Evolutionary conservation across 768 basidiomycete genomes (phyloP).

Genomic region (Russula sp.): DNA sequence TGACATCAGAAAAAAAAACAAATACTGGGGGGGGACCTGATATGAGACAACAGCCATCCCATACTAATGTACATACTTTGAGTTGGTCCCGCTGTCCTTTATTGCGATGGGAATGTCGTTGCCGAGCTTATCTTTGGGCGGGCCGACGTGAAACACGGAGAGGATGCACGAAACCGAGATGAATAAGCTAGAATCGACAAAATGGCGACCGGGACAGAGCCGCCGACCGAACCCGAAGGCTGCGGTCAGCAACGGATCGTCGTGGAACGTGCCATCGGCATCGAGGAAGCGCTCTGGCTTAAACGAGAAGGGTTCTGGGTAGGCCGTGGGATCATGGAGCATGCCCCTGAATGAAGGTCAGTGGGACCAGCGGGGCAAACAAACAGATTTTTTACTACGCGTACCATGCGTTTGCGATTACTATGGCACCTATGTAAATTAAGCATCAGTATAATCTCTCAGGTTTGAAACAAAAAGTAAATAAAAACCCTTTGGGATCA

Average conservation of each 20-base stretch:
- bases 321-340: conserved; percentile 19
- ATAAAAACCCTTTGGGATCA: conserved; percentile 45
- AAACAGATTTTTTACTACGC: no score
- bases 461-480: neutral
- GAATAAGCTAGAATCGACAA: conserved; percentile 20
- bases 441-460: neutral
- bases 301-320: conserved; percentile 23
- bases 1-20: neutral
- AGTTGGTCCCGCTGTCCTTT: neutral
- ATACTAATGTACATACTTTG: neutral
- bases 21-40: no score
- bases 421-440: neutral
- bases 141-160: neutral
- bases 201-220: conserved; percentile 21
- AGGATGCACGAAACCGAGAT: conserved; percentile 8
- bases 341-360: conserved; percentile 8
- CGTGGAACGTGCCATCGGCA: conserved; percentile 25
- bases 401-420: conserved; percentile 7
- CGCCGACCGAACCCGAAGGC: conserved; percentile 24
- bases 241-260: conserved; percentile 24
- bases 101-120: neutral
- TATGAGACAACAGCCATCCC: no score
- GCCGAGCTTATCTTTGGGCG: neutral
- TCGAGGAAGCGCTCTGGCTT: conserved; percentile 22
- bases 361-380: neutral